Evolutionary conservation across 345 rosid genomes (phyloP).

Genomic region (Eucalyptus pumila): DNA sequence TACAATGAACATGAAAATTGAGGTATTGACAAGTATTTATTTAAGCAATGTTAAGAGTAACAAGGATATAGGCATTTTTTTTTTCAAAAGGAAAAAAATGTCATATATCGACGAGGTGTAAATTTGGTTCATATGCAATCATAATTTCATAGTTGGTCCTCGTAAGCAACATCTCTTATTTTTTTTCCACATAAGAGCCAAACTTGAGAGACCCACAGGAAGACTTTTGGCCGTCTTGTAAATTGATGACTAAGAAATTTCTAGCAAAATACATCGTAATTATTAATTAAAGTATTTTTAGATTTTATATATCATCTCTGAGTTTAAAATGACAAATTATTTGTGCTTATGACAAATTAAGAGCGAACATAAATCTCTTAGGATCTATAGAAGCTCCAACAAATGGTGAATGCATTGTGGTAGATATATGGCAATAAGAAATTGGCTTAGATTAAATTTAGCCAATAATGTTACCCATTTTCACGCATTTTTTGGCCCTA

Average conservation of each 20-base stretch:
- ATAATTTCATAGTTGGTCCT: background rate
- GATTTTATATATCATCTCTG: background rate
- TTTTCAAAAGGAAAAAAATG: background rate
- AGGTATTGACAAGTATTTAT: too few species aligned
- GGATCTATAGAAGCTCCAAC: background rate
- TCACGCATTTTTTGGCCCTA: background rate
- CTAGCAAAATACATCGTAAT: accelerated
- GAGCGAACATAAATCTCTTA: too few species aligned
- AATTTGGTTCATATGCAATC: background rate
- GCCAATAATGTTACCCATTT: background rate
- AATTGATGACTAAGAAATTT: background rate
- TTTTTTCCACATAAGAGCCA: background rate
- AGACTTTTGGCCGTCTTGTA: background rate
- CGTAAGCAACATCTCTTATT: background rate
- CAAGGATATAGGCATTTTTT: background rate
- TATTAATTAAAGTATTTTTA: background rate
- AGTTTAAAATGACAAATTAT: background rate
- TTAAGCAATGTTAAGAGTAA: too few species aligned
- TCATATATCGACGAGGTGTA: background rate
- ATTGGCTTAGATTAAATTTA: background rate
- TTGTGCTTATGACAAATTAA: background rate
- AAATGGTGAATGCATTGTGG: background rate
- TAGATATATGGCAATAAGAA: background rate
- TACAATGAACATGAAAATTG: too few species aligned
- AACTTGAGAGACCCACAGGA: background rate